Base-by-base conservation (phyloP, 495 filamentous ascomycete genomes). In the Chaetomium cochliodes region DNA sequence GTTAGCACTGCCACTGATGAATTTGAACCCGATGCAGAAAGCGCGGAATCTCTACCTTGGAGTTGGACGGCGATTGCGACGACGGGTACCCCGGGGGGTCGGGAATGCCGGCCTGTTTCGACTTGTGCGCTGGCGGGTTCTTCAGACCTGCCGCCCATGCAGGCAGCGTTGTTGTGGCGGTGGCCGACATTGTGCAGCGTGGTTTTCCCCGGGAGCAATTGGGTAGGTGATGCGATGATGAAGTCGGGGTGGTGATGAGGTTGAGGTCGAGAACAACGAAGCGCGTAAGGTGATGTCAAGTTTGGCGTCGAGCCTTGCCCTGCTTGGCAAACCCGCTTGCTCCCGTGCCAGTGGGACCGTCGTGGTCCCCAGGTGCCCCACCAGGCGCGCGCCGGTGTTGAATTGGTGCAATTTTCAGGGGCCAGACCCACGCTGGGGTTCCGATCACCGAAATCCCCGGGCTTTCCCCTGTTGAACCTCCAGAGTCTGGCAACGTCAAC, bases 71-170 rank as follows among this genome's bases (percentile, higher is more conserved):
- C 46, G 81, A 73, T 25, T 79, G 76, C 65, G 87, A 80, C 26
- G 74, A 70, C 5, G 87, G 85, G 81, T 86, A 98, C 69, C 94
- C 94, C 58, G 92, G 92, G 28, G 94, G 94, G 78, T 98, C 92
- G 60, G 87, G 85, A 67, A 96, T 87, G 68, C 81, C 82, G 67
- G 77, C 72, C 46, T 82, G 78, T 69, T 89, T 90, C 23, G 82
- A 71, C 66, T 75, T 81, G 44, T 77, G 63, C 39, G 84, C 74
- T 53, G 90, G 85, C 23, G 91, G 86, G 58, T 80, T 85, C 71
- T 85, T 86, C 64, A 98, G 81, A 63, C 92, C 87, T 64, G 86
- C 75, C 18, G 90, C 90, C 94, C 94, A 98, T 83, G 85, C 82
- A 42, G 90, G 90, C 39, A 86, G 41, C 5, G 76, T n/a, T 50